Evolutionary conservation across 352 stramenopile species (phyloP).

Genomic region (Phytopythium delawarense): DNA sequence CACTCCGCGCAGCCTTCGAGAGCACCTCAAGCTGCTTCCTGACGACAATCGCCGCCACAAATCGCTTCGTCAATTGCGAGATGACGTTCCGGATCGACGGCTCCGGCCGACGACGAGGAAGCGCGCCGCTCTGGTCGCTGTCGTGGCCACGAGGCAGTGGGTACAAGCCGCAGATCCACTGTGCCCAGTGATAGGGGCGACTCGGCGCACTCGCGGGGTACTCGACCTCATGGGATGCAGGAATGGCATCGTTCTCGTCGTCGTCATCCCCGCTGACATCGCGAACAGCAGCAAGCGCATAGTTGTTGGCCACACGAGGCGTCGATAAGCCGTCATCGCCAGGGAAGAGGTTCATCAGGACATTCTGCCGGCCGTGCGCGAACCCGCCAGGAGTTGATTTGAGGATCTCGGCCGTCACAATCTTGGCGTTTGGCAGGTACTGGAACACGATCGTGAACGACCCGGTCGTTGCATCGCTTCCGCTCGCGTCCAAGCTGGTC

Average conservation of each 20-base stretch:
- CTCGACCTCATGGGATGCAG: slow-evolving; percentile 24
- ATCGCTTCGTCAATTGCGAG: slow-evolving; percentile 50
- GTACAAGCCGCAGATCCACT: slow-evolving; percentile 71
- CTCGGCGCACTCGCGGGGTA: slow-evolving; percentile 35
- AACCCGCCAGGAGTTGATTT: slow-evolving; percentile 22
- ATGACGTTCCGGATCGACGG: slow-evolving; percentile 68
- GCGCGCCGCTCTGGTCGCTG: not conserved
- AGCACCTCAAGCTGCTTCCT: slow-evolving; percentile 45
- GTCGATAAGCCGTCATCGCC: slow-evolving; percentile 45
- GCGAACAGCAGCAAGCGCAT: slow-evolving; percentile 28
- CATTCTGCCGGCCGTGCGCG: slow-evolving; percentile 13
- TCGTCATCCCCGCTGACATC: slow-evolving; percentile 10
- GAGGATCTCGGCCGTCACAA: slow-evolving; percentile 55
- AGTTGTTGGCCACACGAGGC: slow-evolving; percentile 39
- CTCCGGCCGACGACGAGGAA: slow-evolving; percentile 38
- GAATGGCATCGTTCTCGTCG: not conserved
- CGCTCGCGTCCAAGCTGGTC: slow-evolving; percentile 22
- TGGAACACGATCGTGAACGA: slow-evolving; percentile 61
- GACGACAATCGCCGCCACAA: slow-evolving; percentile 35
- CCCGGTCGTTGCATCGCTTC: slow-evolving; percentile 14
- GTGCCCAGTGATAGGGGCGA: slow-evolving; percentile 67
- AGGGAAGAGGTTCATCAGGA: slow-evolving; percentile 64
- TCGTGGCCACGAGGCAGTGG: slow-evolving; percentile 34
- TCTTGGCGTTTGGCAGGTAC: slow-evolving; percentile 45
- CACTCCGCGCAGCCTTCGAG: slow-evolving; percentile 13